Evolutionary conservation across 2,329 filamentous ascomycete genomes (phyloP), one percentile per base, ranked within the genome.

Genomic region (Trichoderma guizhouense): DNA sequence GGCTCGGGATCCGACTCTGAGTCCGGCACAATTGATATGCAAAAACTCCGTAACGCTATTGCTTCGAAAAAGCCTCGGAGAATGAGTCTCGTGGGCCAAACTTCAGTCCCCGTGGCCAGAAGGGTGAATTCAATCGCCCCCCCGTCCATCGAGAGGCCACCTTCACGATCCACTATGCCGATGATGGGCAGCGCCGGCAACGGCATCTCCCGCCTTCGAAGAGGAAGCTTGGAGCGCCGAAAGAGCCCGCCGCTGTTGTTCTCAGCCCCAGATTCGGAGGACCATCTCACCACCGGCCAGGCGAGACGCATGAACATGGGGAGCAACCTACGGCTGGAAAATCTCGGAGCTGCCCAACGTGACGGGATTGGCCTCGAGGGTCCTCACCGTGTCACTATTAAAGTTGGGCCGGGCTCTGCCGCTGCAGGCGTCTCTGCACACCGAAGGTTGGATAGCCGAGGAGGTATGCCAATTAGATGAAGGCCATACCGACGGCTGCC

Each of bases 241-340:
- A 82, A 84, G 66, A 87, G 85, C 73, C 87, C 87, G 14, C 87
- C 88, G 15, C 83, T 89, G 75, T 78, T 82, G 39, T 89, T 86
- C 78, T 86, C 86, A 43, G 84, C 87, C 2, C 80, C 82, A 2
- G 83, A 86, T 26, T 73, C 77, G 18, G 79, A 83, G 28, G 79
- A 81, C 72, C 78, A 80, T 4, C 82, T 89, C 73, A 89, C 87
- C 12, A 81, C 85, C 1, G 87, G 86, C 2, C 87, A 90, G 76
- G 88, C 87, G 26, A 80, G 88, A 67, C 83, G 88, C 60, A 89
- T 90, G 87, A 86, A 88, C 74, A 79, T 89, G 71, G 83, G 84
- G 43, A 83, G 82, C 15, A 84, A 81, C 73, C 75, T 84, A 72
- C 78, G 79, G 14, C 39, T 77, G 5, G 81, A 82, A 47, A 76